A percentile compares a stretch with the other conserved stretches of the same genome.
phyloP scores from a whole-genome alignment of 1,139 yeast species.

The Yamadazyma friedrichii region DNA sequence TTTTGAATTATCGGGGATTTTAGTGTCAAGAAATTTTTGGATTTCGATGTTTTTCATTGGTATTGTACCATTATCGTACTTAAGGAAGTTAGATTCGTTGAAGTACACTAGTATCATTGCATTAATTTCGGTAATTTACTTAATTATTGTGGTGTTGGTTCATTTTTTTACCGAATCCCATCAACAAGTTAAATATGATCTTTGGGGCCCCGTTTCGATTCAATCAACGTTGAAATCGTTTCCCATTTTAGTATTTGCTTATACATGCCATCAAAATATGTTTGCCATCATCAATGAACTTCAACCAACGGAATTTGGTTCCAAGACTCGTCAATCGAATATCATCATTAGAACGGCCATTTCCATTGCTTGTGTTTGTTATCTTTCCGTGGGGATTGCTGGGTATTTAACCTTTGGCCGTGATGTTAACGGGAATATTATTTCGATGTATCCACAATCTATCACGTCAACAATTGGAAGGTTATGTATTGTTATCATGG shows the following conservation, averaged over 20 bases:
- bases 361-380: slow-evolving; percentile 59
- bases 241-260: slow-evolving; percentile 92
- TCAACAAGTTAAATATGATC: slow-evolving; percentile 17
- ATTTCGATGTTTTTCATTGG: slow-evolving; percentile 59
- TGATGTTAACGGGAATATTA: slow-evolving; percentile 64
- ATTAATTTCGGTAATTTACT: slow-evolving; percentile 73
- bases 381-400: slow-evolving; percentile 68
- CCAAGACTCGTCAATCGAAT: slow-evolving; percentile 52
- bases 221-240: slow-evolving; percentile 50
- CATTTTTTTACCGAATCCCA: slow-evolving; percentile 27
- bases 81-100: slow-evolving; percentile 76
- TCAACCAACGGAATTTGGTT: slow-evolving; percentile 34
- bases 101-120: slow-evolving; percentile 88
- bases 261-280: slow-evolving; percentile 93
- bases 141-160: slow-evolving; percentile 68
- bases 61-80: slow-evolving; percentile 73
- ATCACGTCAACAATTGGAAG: slow-evolving; percentile 64
- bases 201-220: slow-evolving; percentile 39
- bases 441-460: slow-evolving; percentile 66
- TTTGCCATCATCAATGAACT: slow-evolving; percentile 83
- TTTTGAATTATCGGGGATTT: slow-evolving; percentile 26
- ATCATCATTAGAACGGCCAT: slow-evolving; percentile 56
- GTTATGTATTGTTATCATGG: slow-evolving; percentile 67
- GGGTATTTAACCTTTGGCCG: slow-evolving; percentile 90
- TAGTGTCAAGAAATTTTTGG: slow-evolving; percentile 61